Conservation (phyloP, 2,329 filamentous ascomycete species). For the Coniella vitis region DNA sequence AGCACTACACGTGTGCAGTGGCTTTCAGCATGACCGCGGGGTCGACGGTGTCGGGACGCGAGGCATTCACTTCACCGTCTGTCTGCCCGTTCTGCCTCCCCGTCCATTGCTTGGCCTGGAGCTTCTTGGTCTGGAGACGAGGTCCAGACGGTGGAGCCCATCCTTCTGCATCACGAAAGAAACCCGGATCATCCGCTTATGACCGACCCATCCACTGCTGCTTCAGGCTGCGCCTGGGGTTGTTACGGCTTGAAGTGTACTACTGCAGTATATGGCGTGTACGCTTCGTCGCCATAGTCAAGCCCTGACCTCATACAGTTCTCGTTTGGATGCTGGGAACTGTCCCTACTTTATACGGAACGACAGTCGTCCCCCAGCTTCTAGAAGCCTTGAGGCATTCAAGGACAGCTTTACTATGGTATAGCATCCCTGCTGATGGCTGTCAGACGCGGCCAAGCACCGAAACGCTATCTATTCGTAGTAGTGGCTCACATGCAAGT, state of each 20-base stretch:
- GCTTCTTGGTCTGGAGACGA: conserved; percentile 14
- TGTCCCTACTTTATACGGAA: too few species aligned
- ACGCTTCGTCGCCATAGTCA: too few species aligned
- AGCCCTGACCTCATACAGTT: too few species aligned
- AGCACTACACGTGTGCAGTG: conserved; percentile 2
- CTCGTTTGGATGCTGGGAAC: too few species aligned
- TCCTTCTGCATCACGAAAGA: conserved; percentile 16
- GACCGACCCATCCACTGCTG: conserved; percentile 14
- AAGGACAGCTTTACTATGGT: too few species aligned
- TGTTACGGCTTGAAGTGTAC: not conserved
- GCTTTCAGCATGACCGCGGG: not conserved
- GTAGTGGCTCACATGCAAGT: too few species aligned
- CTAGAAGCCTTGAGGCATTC: too few species aligned
- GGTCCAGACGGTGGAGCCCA: conserved; percentile 10
- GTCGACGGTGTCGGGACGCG: conserved; percentile 4
- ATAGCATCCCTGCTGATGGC: too few species aligned
- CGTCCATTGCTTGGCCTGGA: conserved; percentile 5
- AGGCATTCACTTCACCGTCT: conserved; percentile 4
- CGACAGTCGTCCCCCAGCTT: too few species aligned
- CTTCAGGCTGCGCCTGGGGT: conserved; percentile 3
- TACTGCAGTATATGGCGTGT: too few species aligned
- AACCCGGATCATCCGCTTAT: conserved; percentile 17
- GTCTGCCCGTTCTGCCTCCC: conserved; percentile 1
- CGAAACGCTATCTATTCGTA: not conserved
- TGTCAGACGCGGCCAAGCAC: not conserved